phyloP scores from a whole-genome alignment of 495 filamentous ascomycete species.

The Penicillium coprophilum region DNA sequence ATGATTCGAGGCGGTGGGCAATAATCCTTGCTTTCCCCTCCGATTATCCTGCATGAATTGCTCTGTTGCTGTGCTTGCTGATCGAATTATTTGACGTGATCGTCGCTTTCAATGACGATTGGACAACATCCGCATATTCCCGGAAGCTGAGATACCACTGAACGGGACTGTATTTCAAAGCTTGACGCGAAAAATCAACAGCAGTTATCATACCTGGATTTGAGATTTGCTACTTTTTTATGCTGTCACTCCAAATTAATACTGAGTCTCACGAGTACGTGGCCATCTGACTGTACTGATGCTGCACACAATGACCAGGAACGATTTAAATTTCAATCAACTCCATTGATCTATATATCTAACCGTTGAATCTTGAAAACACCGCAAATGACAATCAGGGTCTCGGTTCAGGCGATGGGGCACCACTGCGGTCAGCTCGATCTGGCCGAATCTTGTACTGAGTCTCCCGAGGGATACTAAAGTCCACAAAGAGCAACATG shows the following conservation, averaged over 20 bases:
- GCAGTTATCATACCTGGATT: too few relatives aligned
- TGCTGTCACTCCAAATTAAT: background rate
- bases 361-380: too few relatives aligned
- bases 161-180: slow-evolving; percentile 10
- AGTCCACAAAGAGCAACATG: slow-evolving; percentile 2
- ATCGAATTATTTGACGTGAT: slow-evolving; percentile 19
- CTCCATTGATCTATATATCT: background rate
- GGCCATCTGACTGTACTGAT: background rate
- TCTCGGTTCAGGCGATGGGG: slow-evolving; percentile 5
- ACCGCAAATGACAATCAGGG: background rate
- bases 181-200: too few relatives aligned
- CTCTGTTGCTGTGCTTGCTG: background rate
- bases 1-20: background rate
- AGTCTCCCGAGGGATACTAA: background rate
- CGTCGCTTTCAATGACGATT: slow-evolving; percentile 16
- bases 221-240: background rate
- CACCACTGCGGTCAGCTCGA: slow-evolving; percentile 9
- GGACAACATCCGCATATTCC: background rate
- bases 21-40: background rate
- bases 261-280: background rate
- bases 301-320: background rate
- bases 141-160: slow-evolving; percentile 13
- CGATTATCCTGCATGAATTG: background rate
- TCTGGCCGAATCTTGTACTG: background rate
- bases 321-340: background rate